phyloP scores from a whole-genome alignment of 192 early-diverging fungal genomes.

The Podila verticillata region DNA sequence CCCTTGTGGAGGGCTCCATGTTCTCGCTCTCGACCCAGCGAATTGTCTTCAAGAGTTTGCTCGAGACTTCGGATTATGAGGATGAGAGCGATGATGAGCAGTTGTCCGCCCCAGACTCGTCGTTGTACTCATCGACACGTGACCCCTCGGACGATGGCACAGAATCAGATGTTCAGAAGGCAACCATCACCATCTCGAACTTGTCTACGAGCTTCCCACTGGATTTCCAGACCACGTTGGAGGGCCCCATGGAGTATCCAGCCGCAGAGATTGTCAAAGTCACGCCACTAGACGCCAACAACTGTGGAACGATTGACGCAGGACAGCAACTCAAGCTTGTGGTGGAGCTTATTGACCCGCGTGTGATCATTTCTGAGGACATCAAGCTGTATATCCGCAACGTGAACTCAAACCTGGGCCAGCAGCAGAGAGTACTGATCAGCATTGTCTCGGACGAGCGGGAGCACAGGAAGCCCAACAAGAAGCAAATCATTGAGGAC shows the following conservation, averaged over 20 bases:
- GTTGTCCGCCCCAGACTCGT: constrained; percentile 23
- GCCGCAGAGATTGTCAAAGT: constrained; percentile 71
- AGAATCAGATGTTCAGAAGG: constrained; percentile 48
- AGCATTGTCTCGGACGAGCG: constrained; percentile 63
- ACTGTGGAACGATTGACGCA: constrained; percentile 66
- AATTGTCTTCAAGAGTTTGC: constrained; percentile 72
- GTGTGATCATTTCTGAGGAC: constrained; percentile 77
- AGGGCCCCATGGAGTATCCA: constrained; percentile 80
- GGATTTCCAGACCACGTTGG: constrained; percentile 73
- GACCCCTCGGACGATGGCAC: constrained; percentile 16
- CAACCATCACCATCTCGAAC: constrained; percentile 68
- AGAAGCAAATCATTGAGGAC: constrained; percentile 29
- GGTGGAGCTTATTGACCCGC: constrained; percentile 68
- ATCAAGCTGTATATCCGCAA: constrained; percentile 80
- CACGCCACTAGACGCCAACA: constrained; percentile 64
- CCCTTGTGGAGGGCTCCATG: constrained; percentile 71
- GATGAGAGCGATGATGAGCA: constrained; percentile 51
- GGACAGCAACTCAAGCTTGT: constrained; percentile 64
- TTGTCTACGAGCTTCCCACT: constrained; percentile 69
- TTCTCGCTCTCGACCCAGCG: constrained; percentile 74
- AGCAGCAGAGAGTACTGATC: constrained; percentile 68
- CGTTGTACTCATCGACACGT: constrained; percentile 3
- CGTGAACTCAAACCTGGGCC: constrained; percentile 67
- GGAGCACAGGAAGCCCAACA: constrained; percentile 38
- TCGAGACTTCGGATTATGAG: constrained; percentile 67